A percentile compares a stretch with the other conserved stretches of the same genome.
These are phyloP conservation scores for Sutorius australiensis DNA, from an alignment of 768 basidiomycete species.

Conservation along the genomic window DNA sequence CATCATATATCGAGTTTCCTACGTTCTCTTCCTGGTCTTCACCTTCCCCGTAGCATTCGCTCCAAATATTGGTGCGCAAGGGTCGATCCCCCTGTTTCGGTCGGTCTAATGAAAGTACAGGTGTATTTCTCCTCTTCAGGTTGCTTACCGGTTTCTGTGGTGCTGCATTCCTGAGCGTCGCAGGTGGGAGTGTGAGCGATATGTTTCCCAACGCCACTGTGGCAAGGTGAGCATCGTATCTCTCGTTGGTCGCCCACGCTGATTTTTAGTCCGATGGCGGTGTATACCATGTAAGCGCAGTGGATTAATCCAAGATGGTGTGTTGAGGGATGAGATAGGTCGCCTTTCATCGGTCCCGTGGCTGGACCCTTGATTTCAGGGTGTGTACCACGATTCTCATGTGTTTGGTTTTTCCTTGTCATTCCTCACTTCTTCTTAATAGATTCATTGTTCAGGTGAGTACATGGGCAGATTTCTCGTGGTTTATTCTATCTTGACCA, in stretches of 20 bases:
- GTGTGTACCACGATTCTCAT: slow-evolving; percentile 33
- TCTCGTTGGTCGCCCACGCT: slow-evolving; percentile 1
- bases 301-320: background rate
- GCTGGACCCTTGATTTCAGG: slow-evolving; percentile 56
- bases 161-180: slow-evolving; percentile 56
- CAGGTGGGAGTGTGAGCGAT: slow-evolving; percentile 59
- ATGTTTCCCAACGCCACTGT: slow-evolving; percentile 54
- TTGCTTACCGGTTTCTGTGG: slow-evolving; percentile 54
- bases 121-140: slow-evolving; percentile 59
- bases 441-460: slow-evolving; percentile 70
- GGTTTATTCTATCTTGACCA: slow-evolving; percentile 1
- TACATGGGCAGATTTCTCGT: background rate
- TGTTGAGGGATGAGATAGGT: slow-evolving; percentile 13
- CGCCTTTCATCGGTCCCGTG: slow-evolving; percentile 56
- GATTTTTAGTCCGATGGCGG: slow-evolving; percentile 48
- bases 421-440: background rate
- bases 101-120: slow-evolving; percentile 26
- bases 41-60: slow-evolving; percentile 75
- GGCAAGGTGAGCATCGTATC: slow-evolving; percentile 45
- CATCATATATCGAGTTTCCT: slow-evolving; percentile 59
- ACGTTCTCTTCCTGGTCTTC: slow-evolving; percentile 55
- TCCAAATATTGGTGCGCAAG: slow-evolving; percentile 49
- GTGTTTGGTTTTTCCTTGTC: background rate
- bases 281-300: slow-evolving; percentile 42
- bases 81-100: background rate